Conservation (phyloP, 805 yeast species). For the Saccharomycopsis sp. region DNA sequence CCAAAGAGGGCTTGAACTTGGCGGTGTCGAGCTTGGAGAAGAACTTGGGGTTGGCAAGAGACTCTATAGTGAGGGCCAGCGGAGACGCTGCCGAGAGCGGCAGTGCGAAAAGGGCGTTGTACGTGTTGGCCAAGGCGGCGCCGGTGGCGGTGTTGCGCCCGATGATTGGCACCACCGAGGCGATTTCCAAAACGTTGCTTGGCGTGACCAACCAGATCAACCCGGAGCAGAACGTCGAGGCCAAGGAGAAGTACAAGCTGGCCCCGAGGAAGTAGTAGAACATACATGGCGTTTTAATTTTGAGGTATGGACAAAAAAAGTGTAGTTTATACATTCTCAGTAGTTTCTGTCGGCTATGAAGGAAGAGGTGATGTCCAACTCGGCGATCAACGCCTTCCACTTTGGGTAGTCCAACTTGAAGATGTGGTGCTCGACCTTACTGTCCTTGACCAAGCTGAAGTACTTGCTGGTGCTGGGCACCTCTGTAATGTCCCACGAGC, state of each 20-base stretch:
- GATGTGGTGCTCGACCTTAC: conserved; percentile 50
- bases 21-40: conserved; percentile 68
- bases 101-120: conserved; percentile 56
- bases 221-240: conserved; percentile 47
- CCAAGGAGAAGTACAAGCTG: conserved; percentile 57
- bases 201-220: conserved; percentile 80
- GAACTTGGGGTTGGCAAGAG: conserved; percentile 57
- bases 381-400: conserved; percentile 51
- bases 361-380: conserved; percentile 46
- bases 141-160: conserved; percentile 80
- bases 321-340: too few relatives aligned
- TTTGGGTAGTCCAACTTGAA: conserved; percentile 59
- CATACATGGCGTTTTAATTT: not conserved
- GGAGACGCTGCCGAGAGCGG: conserved; percentile 56
- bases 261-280: not conserved
- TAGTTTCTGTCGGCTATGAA: conserved; percentile 29
- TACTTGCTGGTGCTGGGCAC: conserved; percentile 24
- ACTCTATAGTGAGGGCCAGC: conserved; percentile 51
- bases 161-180: conserved; percentile 87
- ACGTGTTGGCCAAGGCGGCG: conserved; percentile 61
- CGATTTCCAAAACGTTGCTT: conserved; percentile 68
- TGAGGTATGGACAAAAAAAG: too few relatives aligned
- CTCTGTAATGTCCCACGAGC: conserved; percentile 33
- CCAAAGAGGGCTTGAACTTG: conserved; percentile 62
- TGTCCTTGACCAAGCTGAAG: conserved; percentile 23